Base-by-base conservation (phyloP, 495 filamentous ascomycete species). In the Lepidopterella palustris region DNA sequence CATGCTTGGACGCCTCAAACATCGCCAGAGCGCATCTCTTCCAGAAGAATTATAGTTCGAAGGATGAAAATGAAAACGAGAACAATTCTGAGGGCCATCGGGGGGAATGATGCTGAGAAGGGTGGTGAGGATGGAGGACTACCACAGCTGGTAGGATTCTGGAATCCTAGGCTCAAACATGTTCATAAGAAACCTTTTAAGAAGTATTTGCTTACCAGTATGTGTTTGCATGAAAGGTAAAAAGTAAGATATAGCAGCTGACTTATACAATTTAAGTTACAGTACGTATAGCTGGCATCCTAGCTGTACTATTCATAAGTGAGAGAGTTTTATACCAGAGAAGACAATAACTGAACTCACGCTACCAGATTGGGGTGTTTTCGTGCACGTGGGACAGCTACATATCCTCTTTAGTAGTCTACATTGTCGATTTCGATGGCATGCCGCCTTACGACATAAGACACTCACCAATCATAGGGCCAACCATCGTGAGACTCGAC, bases 341-440 rank as follows among this genome's bases (percentile, higher is more conserved):
- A 18, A n/a, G 9, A 45, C 25, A 5, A 45, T 50, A 45, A 21
- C n/a, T 48, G 25, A 35, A 31, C n/a, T 29, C 21, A 11, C n/a
- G 6, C 5, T 28, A 6, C 1, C 40, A 62, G 60, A 64, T 29
- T 70, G 64, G 64, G 67, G 52, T 24, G 64, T 61, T 0, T 61
- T 70, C 21, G 62, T 56, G 31, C 55, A 64, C 40, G 47, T 63
- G n/a, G 5, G 47, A 50, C 21, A 50, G 24, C 5, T 64, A 70
- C 51, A 42, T 67, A 9, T 39, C 21, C 1, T 49, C 52, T 15
- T 55, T 69, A 10, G 59, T 65, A 1, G 58, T 70, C 4, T 68
- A 68, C 52, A 62, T 70, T 31, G 65, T 68, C 3, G 65, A 70
- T 58, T 65, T 70, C 18, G 68, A 68, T 40, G 66, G 68, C 18